Evolutionary conservation across 345 rosid genomes (phyloP).

Genomic region (Lepidium sativum): DNA sequence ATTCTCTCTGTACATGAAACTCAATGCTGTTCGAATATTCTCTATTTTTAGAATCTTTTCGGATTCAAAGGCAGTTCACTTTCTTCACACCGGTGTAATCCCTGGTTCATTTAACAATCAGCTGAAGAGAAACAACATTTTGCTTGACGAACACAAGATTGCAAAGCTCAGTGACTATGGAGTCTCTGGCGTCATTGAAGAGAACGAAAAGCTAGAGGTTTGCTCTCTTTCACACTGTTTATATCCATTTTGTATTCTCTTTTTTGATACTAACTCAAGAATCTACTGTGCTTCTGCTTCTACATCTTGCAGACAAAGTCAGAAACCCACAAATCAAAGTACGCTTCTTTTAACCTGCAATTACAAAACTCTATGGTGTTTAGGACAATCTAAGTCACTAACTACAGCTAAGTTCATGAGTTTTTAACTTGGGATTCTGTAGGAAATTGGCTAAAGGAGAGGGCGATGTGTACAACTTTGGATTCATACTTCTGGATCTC

Average conservation of each 20-base stretch:
- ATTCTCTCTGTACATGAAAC: background rate
- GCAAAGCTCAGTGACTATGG: slow-evolving; percentile 98
- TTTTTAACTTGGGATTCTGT: slow-evolving; percentile 12
- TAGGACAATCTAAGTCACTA: background rate
- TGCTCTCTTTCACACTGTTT: background rate
- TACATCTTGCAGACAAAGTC: slow-evolving; percentile 54
- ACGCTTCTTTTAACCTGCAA: background rate
- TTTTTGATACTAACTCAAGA: slow-evolving; percentile 6
- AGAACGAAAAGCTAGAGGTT: slow-evolving; percentile 65
- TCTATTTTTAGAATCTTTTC: slow-evolving; percentile 51
- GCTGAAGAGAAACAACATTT: slow-evolving; percentile 64
- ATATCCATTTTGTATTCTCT: background rate
- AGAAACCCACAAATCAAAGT: slow-evolving; percentile 51
- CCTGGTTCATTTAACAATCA: slow-evolving; percentile 69
- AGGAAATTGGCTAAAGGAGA: slow-evolving; percentile 45
- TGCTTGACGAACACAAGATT: slow-evolving; percentile 81
- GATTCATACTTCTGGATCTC: slow-evolving; percentile 84
- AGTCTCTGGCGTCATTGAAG: slow-evolving; percentile 58
- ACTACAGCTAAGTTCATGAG: background rate
- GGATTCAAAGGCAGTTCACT: slow-evolving; percentile 92
- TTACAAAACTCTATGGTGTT: background rate
- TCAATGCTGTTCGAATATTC: background rate
- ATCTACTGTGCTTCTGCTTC: background rate
- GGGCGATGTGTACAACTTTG: slow-evolving; percentile 93
- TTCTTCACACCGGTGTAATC: slow-evolving; percentile 78